These are phyloP conservation scores for Lumnitzera racemosa DNA, from an alignment of 345 rosid species.

Conservation along the genomic window DNA sequence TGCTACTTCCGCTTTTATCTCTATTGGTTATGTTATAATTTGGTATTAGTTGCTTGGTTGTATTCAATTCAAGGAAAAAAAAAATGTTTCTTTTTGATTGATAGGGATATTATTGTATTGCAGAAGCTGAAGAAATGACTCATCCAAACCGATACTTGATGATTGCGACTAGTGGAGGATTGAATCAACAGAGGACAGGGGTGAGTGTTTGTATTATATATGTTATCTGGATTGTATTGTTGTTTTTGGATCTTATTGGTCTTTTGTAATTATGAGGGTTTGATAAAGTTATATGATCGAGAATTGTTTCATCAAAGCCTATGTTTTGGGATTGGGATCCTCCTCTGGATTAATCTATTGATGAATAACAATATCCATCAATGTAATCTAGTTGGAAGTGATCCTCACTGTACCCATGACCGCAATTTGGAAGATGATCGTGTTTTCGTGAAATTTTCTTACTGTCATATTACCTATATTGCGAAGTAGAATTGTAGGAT, in stretches of 20 bases:
- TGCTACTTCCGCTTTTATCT: neutral
- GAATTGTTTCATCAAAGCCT: no score
- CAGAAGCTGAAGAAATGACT: constrained; percentile 54
- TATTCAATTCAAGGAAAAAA: neutral
- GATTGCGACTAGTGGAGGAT: constrained; percentile 84
- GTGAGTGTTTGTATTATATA: constrained; percentile 27
- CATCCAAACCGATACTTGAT: constrained; percentile 53
- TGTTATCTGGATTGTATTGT: neutral
- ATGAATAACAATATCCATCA: no score
- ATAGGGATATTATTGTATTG: constrained; percentile 8
- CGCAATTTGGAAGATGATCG: no score
- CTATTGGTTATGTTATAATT: neutral
- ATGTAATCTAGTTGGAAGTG: no score
- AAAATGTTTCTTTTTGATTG: neutral
- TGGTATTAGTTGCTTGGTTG: neutral
- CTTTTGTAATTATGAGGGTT: neutral
- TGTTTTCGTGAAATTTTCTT: no score
- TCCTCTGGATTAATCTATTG: no score
- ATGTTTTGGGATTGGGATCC: no score
- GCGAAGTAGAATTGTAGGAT: no score
- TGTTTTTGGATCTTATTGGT: neutral
- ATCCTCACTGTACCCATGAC: no score
- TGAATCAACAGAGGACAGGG: constrained; percentile 96
- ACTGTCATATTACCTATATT: no score
- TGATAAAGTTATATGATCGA: neutral